Conservation (phyloP, 106 monocot species). For the Acanthochlamys bracteata region DNA sequence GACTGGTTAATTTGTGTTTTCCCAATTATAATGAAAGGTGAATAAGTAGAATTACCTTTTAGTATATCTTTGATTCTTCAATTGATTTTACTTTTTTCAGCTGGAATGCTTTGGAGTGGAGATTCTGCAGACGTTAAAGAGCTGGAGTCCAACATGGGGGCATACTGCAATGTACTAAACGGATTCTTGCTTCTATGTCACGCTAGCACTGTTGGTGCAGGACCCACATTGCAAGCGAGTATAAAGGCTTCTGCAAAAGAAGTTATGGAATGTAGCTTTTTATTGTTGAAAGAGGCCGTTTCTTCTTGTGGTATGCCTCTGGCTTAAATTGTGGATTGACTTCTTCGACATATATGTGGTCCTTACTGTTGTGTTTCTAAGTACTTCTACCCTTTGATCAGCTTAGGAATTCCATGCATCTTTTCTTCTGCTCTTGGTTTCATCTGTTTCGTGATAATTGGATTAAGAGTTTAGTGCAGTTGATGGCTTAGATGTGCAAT, state of each 20-base stretch:
- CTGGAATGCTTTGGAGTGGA: constrained; percentile 83
- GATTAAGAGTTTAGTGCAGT: too few species aligned
- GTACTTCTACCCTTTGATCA: background rate
- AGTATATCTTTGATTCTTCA: too few species aligned
- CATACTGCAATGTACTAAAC: constrained; percentile 68
- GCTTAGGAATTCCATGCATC: too few species aligned
- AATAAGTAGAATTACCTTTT: too few species aligned
- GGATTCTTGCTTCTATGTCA: constrained; percentile 82
- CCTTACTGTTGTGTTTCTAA: background rate
- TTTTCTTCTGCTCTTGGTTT: too few species aligned
- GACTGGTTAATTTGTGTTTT: too few species aligned
- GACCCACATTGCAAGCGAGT: constrained; percentile 53
- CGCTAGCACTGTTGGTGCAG: constrained; percentile 62
- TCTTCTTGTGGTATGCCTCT: constrained; percentile 49
- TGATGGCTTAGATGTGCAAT: too few species aligned
- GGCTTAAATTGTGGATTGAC: too few species aligned
- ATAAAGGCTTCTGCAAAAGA: constrained; percentile 48
- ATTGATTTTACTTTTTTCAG: constrained; percentile 24
- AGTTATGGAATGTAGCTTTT: constrained; percentile 59
- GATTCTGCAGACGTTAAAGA: constrained; percentile 46
- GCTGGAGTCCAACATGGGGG: constrained; percentile 58
- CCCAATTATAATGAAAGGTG: too few species aligned
- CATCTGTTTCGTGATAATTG: too few species aligned
- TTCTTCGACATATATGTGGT: background rate
- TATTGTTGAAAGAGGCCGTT: constrained; percentile 57